Base-by-base conservation (phyloP, 2,329 filamentous ascomycete genomes). In the Aspergillus pseudoglaucus region DNA sequence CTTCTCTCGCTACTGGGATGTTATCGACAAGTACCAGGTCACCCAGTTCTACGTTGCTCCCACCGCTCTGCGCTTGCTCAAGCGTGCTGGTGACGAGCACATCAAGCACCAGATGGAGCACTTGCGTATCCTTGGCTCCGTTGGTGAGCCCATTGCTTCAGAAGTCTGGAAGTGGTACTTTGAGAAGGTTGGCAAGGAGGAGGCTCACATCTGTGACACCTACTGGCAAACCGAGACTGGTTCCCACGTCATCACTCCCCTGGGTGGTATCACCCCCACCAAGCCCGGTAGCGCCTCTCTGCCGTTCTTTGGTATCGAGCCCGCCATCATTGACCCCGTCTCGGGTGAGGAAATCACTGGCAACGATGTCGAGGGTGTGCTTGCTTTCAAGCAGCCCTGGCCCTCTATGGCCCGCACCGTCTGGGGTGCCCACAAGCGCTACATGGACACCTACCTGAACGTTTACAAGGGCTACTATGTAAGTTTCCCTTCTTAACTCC, bases 101-200 rank as follows among this genome's bases (percentile, higher is more conserved):
- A 89, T 97, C 61, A 88, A 89, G 74, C 83, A 86, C 63, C 76
- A 89, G 65, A 93, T 98, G 88, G 85, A 88, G 73, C 82, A 88
- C 61, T 80, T 98, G 53, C 82, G 93, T 66, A 85, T 97, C 5
- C 77, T 98, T 17, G 93, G 91, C 50, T 95, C 91, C 15, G 93
- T 98, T 49, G 93, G 93, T 58, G 93, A 98, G 75, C 93, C 93
- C 35, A 98, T 98, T 62, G 91, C 93, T 15, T 88, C 91, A 18
- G 93, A 98, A 71, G 87, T 98, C 50, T 98, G 93, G 93, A 97
- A 97, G 75, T 98, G 93, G 93, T 98, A 97, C 75, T 91, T 90
- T 68, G 90, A 97, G 71, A 80, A 87, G 58, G 90, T 98, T 46
- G 93, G 93, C 64, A 94, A 90, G 78, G 85, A 91, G 71, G 85